phyloP scores from a whole-genome alignment of 495 filamentous ascomycete genomes.

The Chaetomium cochliodes region DNA sequence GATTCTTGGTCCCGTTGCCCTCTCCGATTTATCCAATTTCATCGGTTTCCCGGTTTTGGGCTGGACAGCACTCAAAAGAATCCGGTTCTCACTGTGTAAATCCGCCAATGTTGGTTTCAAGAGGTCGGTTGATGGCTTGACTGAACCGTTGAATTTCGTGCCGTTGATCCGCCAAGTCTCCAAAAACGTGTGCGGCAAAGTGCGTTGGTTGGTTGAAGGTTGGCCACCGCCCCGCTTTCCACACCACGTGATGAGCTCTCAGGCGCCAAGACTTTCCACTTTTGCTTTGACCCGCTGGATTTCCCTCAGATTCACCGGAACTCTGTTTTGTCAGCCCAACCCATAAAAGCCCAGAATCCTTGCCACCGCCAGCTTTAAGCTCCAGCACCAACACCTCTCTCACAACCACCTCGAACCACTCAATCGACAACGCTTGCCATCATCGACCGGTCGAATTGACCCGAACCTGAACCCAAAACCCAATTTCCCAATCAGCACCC shows the following conservation, averaged over 20 bases:
- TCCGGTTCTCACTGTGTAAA: no score
- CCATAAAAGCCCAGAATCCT: background rate
- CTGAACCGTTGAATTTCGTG: background rate
- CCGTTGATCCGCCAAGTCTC: slow-evolving; percentile 2
- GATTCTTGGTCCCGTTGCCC: no score
- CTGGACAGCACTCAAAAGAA: no score
- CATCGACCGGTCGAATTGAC: background rate
- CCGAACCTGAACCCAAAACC: background rate
- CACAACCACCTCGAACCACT: background rate
- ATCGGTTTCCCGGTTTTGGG: no score
- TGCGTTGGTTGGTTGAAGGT: background rate
- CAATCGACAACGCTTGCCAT: background rate
- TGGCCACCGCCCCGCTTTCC: background rate
- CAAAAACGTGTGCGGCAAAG: slow-evolving; percentile 8
- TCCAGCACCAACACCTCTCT: background rate
- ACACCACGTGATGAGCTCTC: background rate
- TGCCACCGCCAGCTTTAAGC: background rate
- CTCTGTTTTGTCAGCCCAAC: slow-evolving; percentile 13
- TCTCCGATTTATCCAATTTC: no score
- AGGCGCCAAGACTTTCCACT: background rate
- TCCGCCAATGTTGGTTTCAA: no score
- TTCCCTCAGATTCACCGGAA: slow-evolving; percentile 10
- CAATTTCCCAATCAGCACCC: slow-evolving; percentile 20
- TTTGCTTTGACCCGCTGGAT: background rate
- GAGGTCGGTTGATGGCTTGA: no score